Evolutionary conservation across 805 yeast genomes (phyloP), one percentile per base, ranked within the genome.

Genomic region (Candida incommunis): DNA sequence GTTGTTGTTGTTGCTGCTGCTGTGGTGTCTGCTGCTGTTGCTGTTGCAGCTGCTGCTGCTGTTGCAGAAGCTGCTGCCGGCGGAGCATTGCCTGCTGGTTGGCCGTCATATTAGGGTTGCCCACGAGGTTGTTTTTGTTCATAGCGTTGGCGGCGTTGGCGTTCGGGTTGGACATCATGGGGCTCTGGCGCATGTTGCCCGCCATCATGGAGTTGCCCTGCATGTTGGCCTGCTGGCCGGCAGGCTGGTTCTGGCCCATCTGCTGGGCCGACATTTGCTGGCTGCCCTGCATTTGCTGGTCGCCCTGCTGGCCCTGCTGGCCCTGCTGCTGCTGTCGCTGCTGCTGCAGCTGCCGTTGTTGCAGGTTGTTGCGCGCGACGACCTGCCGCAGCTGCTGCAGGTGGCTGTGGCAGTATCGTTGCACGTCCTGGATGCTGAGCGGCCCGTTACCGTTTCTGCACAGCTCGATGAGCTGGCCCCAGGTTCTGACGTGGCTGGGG

Each of bases 1-100:
- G 60, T 46, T 54, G 59, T 41, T 56, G 55, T 23, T 50, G 59
- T 20, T 47, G 51, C n/a, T 44, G 53, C 29, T 48, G 50, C 44
- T 44, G 53, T 26, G 44, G 48, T 13, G 43, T 47, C 34, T 45
- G 50, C 16, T 34, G 53, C 15, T 20, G 47, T 25, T 51, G 55
- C 23, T 47, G 48, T 22, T 49, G 53, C 48, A 48, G 56, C 41
- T 44, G 50, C 26, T 46, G 51, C 43, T 47, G 54, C 42, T 48
- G 53, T 23, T 34, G 35, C 18, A 20, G 48, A 4, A 51, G 49
- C 16, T 41, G 48, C 29, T 43, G 52, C 41, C 45, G 54, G 7
- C 37, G 13, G n/a, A 31, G 37, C 11, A 31, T 7, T 5, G 18
- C 18, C 18, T 31, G 37, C 37, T 31, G 37, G 18, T 16, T 7